phyloP scores from a whole-genome alignment of 805 yeast genomes.

The Ogataea neopini region DNA sequence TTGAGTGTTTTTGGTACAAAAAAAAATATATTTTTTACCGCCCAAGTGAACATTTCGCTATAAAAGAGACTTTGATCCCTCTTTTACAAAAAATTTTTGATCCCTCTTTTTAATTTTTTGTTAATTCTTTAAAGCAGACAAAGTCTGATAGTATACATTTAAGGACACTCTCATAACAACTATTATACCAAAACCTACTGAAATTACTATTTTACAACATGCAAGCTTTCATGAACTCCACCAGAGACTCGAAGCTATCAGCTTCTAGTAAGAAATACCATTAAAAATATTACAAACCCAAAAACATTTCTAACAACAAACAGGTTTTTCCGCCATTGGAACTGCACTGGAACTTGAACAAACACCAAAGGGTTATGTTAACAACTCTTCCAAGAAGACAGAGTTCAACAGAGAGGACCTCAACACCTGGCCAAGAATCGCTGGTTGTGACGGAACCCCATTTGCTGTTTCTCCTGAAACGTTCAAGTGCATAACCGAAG shows the following conservation, averaged over 20 bases:
- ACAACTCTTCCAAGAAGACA: no score
- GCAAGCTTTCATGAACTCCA: not conserved
- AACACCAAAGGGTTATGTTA: not conserved
- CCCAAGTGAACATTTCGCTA: not conserved
- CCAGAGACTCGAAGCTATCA: not conserved
- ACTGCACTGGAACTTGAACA: not conserved
- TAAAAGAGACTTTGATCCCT: not conserved
- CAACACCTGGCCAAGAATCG: constrained; percentile 7
- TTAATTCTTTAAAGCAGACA: not conserved
- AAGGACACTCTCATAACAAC: not conserved
- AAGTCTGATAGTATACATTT: not conserved
- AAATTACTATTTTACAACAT: not conserved
- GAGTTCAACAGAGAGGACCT: not conserved
- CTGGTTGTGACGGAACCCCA: constrained; percentile 6
- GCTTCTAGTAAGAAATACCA: constrained; percentile 2
- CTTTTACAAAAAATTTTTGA: not conserved
- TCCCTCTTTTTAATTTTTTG: not conserved
- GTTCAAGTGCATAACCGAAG: constrained; percentile 7
- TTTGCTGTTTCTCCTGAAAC: constrained; percentile 13
- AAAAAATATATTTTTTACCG: not conserved
- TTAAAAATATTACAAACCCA: not conserved
- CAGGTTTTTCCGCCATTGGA: not conserved
- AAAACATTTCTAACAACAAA: not conserved
- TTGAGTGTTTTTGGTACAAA: not conserved
- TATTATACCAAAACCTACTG: not conserved